Evolutionary conservation across 345 rosid genomes (phyloP).

Genomic region (Orychophragmus violaceus): DNA sequence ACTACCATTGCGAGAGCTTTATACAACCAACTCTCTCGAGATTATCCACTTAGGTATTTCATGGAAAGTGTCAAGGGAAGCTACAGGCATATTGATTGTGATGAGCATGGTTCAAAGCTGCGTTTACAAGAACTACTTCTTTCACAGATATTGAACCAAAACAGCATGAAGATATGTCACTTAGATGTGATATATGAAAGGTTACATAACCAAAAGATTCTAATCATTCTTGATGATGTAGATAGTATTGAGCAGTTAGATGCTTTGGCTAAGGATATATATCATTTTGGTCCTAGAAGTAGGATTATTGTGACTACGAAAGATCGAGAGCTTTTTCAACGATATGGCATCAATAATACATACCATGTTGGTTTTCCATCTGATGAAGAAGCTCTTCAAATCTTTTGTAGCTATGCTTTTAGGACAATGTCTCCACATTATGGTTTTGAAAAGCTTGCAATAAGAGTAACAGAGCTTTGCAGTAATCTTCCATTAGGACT

Average conservation of each 20-base stretch:
- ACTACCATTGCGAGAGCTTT: neutral
- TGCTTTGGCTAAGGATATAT: neutral
- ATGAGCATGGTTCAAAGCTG: neutral
- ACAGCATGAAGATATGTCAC: neutral
- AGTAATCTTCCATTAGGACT: neutral
- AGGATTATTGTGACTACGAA: neutral
- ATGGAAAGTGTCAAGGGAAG: neutral
- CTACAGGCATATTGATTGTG: neutral
- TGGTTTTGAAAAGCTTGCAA: neutral
- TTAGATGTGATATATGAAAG: neutral
- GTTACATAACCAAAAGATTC: neutral
- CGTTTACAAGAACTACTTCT: neutral
- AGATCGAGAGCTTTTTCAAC: neutral
- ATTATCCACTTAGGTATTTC: neutral
- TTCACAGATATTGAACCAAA: neutral
- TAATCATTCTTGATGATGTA: slow-evolving; percentile 3
- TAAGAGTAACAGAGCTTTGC: neutral
- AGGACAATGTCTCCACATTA: neutral
- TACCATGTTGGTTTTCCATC: neutral
- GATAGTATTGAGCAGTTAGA: neutral
- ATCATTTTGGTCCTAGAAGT: neutral
- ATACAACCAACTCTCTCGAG: neutral
- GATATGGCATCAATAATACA: neutral
- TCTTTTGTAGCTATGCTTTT: neutral
- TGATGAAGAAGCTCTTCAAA: neutral